Percentiles rank a stretch among this genome's conserved stretches.
Conservation (phyloP, 306 rosid species). For the Vicia sativa region DNA sequence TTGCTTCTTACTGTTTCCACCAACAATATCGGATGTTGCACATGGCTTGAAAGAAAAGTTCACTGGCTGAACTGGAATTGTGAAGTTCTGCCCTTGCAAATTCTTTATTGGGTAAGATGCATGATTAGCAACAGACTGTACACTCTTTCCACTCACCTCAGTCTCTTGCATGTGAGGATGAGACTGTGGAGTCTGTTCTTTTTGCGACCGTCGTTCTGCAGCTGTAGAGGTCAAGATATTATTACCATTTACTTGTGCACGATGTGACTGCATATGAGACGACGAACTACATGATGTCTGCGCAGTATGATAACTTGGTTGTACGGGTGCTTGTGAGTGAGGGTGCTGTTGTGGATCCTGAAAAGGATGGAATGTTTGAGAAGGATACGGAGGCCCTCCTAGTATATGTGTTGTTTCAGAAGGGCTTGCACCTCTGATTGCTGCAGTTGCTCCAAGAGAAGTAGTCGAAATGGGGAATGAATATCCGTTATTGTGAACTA, state of each 20-base stretch:
- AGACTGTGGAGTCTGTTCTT: slow-evolving; percentile 44
- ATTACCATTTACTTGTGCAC: slow-evolving; percentile 48
- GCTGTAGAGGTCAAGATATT: slow-evolving; percentile 46
- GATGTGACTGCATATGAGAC: slow-evolving; percentile 55
- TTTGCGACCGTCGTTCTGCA: slow-evolving; percentile 54
- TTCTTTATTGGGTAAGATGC: slow-evolving; percentile 47
- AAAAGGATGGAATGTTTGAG: slow-evolving; percentile 58
- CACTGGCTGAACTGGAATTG: slow-evolving; percentile 62
- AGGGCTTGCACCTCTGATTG: slow-evolving; percentile 48
- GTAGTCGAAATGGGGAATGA: slow-evolving; percentile 57
- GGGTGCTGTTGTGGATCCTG: slow-evolving; percentile 62
- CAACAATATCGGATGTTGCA: slow-evolving; percentile 42
- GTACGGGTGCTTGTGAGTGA: slow-evolving; percentile 48
- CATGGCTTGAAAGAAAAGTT: slow-evolving; percentile 64
- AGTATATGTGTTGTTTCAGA: slow-evolving; percentile 56
- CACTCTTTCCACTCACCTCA: slow-evolving; percentile 42
- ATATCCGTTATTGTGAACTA: slow-evolving; percentile 59
- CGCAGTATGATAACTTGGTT: slow-evolving; percentile 46
- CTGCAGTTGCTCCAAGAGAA: slow-evolving; percentile 52
- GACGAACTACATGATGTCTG: slow-evolving; percentile 45
- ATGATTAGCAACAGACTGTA: slow-evolving; percentile 48
- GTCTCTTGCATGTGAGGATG: slow-evolving; percentile 51
- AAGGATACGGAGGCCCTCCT: slow-evolving; percentile 53
- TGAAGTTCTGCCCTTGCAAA: slow-evolving; percentile 51
- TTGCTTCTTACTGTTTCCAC: slow-evolving; percentile 48